A percentile compares a stretch with the other conserved stretches of the same genome.
phyloP scores from a whole-genome alignment of 495 filamentous ascomycete species.

The Penicillium manginii region DNA sequence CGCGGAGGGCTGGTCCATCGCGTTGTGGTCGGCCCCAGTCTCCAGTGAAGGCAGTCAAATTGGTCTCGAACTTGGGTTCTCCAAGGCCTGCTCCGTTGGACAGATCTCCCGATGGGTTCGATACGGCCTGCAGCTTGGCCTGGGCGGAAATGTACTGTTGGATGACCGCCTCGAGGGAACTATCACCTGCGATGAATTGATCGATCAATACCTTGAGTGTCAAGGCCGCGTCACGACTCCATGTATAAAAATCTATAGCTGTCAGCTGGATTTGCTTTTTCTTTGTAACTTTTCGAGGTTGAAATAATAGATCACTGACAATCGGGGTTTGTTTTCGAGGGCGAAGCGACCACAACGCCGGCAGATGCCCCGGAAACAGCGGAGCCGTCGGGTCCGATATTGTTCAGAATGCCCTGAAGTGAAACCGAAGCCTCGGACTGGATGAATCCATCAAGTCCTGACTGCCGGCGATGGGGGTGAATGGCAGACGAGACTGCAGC shows the following conservation, averaged over 20 bases:
- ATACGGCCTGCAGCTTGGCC: conserved; percentile 52
- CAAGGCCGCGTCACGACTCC: conserved; percentile 63
- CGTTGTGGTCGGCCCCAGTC: conserved; percentile 66
- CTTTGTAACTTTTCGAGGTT: no score
- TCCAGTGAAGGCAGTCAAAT: conserved; percentile 56
- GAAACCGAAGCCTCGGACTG: conserved; percentile 55
- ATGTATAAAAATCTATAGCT: conserved; percentile 60
- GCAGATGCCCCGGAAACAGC: conserved; percentile 47
- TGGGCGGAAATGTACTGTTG: conserved; percentile 60
- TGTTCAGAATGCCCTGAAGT: conserved; percentile 58
- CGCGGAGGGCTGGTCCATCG: conserved; percentile 58
- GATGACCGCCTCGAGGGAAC: conserved; percentile 48
- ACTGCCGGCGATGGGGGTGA: conserved; percentile 16
- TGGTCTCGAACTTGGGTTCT: conserved; percentile 65
- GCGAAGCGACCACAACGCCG: conserved; percentile 60
- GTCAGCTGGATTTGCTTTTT: background rate
- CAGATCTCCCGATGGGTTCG: conserved; percentile 49
- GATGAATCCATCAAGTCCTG: conserved; percentile 54
- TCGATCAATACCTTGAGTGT: conserved; percentile 58
- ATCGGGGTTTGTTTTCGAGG: conserved; percentile 55
- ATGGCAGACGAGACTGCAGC: conserved; percentile 15
- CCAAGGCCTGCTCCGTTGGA: conserved; percentile 56
- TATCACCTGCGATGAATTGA: conserved; percentile 50
- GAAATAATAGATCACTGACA: conserved; percentile 40
- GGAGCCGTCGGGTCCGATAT: conserved; percentile 57